Evolutionary conservation across 495 filamentous ascomycete genomes (phyloP), one percentile per base, ranked within the genome.

Genomic region (Hypoxylon lienhwacheense): DNA sequence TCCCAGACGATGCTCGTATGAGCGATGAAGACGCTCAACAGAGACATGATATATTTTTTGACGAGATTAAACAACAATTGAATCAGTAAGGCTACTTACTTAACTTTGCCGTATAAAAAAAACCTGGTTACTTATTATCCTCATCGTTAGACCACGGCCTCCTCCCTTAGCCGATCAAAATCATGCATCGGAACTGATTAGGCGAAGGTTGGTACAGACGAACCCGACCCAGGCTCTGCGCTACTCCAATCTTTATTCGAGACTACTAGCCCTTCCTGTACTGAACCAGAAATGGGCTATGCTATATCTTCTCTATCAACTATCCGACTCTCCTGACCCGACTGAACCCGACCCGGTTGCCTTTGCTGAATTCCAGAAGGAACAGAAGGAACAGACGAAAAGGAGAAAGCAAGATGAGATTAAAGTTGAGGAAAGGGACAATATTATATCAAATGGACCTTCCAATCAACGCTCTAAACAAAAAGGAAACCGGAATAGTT

Each of bases 271-370:
- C 19, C 85, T 95, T 59, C 91, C 92, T 3, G 91, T 97, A 1
- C 77, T 99, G 22, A 85, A 85, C 60, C 87, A 96, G 68, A 99
- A 97, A 81, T 97, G 92, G 90, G 90, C 87, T 2, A 95, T 97
- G 56, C 77, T 99, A 4, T 90, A 92, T 65, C 80, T 99, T 33
- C 82, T 99, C 15, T 86, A 90, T 63, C 86, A 87, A 58, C 77
- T 98, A 32, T 83, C 87, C 37, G 81, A 83, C 53, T 83, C 85
- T 0, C 77, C 81, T 32, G 69, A 78, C 37, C 75, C 75, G 5
- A 70, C 58, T 36, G 67, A 71, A 47, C 71, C 76, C 15, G 65
- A 67, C 37, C 58, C 65, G 12, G 60, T 68, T 35, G 66, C 67
- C 7, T 65, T 63, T 36, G 61, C 65, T 40, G 65, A 67, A 50